Evolutionary conservation across 495 filamentous ascomycete species (phyloP).

Genomic region (Physcia stellaris): DNA sequence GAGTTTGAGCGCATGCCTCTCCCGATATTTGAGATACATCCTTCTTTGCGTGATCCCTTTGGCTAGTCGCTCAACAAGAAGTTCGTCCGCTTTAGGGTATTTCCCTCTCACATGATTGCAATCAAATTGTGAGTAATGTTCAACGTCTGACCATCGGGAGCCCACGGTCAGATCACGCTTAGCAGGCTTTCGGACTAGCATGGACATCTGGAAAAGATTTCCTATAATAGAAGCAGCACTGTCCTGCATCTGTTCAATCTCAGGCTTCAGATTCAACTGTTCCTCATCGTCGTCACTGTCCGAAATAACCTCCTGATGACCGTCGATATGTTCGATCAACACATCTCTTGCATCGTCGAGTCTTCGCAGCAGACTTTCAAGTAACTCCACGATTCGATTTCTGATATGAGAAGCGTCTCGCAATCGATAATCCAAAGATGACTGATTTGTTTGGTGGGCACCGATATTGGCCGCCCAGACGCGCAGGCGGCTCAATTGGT

Average conservation of each 20-base stretch:
- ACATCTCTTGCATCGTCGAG: too few species aligned
- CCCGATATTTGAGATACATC: constrained; percentile 24
- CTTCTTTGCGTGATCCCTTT: constrained; percentile 26
- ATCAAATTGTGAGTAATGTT: constrained; percentile 3
- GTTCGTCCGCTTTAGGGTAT: constrained; percentile 7
- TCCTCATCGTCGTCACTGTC: too few species aligned
- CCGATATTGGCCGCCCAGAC: constrained; percentile 34
- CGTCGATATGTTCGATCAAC: too few species aligned
- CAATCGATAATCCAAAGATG: constrained; percentile 32
- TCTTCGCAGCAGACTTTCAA: constrained; percentile 13
- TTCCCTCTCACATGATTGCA: constrained; percentile 13
- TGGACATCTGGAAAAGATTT: constrained; percentile 17
- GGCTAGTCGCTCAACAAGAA: constrained; percentile 21
- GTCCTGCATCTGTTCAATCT: constrained; percentile 2
- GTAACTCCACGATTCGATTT: constrained; percentile 22
- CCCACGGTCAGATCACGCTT: constrained; percentile 7
- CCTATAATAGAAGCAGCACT: constrained; percentile 6
- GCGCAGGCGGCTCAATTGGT: constrained; percentile 26
- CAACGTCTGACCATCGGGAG: neutral
- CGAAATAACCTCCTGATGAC: too few species aligned
- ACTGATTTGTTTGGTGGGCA: constrained; percentile 25
- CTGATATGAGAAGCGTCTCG: constrained; percentile 31
- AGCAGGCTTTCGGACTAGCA: constrained; percentile 17
- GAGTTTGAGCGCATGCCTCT: constrained; percentile 23
- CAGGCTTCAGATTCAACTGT: neutral